Conservation (phyloP, 2,329 filamentous ascomycete genomes). For the Fusarium fracticaudum region DNA sequence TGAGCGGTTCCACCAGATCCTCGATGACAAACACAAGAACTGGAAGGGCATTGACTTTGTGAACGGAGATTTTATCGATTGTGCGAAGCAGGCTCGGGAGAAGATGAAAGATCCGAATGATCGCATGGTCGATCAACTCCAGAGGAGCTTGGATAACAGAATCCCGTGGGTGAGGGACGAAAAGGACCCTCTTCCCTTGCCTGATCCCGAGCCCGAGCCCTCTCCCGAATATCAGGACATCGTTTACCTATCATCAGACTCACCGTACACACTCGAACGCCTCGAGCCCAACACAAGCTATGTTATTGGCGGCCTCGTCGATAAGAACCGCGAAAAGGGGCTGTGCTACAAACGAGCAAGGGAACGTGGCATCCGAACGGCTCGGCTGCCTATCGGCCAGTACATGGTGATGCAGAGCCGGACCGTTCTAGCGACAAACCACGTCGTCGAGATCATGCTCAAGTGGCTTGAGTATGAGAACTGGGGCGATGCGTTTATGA, state of each 20-base stretch:
- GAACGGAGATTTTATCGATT: slow-evolving; percentile 77
- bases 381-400: slow-evolving; percentile 92
- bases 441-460: slow-evolving; percentile 96
- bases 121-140: slow-evolving; percentile 67
- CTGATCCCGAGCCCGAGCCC: slow-evolving; percentile 47
- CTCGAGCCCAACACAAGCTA: slow-evolving; percentile 91
- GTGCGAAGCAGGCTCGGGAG: slow-evolving; percentile 71
- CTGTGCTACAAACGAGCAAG: slow-evolving; percentile 87
- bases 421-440: slow-evolving; percentile 89
- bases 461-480: slow-evolving; percentile 90
- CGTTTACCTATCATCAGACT: slow-evolving; percentile 92
- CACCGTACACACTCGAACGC: slow-evolving; percentile 81
- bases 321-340: slow-evolving; percentile 96
- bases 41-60: slow-evolving; percentile 85
- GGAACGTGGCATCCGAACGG: slow-evolving; percentile 81
- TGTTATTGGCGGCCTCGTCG: slow-evolving; percentile 92
- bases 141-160: slow-evolving; percentile 46
- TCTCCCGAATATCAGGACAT: slow-evolving; percentile 58
- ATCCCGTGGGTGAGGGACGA: slow-evolving; percentile 48
- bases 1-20: slow-evolving; percentile 80
- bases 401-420: slow-evolving; percentile 92
- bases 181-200: slow-evolving; percentile 47
- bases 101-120: slow-evolving; percentile 71
- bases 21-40: slow-evolving; percentile 74
- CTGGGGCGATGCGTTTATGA: slow-evolving; percentile 90